A percentile compares a stretch with the other conserved stretches of the same genome.
These are phyloP conservation scores for Neurospora sp. DNA, from an alignment of 495 filamentous ascomycete species.

Conservation along the genomic window DNA sequence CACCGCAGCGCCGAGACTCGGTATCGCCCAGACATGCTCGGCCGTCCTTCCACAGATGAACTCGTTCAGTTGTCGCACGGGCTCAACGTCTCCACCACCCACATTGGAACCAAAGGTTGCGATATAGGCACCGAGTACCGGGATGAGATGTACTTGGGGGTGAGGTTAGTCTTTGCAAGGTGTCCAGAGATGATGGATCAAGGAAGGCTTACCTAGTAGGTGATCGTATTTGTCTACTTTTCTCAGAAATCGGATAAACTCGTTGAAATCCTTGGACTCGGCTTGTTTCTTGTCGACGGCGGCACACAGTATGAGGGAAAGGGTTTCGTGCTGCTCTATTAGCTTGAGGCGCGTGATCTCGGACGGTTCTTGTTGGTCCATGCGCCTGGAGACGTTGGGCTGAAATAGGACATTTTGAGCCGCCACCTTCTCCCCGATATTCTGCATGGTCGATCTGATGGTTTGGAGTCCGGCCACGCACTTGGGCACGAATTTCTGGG, in stretches of 20 bases:
- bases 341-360: slow-evolving; percentile 64
- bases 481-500: slow-evolving; percentile 47
- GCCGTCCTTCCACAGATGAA: slow-evolving; percentile 54
- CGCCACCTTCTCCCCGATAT: slow-evolving; percentile 59
- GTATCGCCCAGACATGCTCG: slow-evolving; percentile 54
- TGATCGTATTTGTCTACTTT: slow-evolving; percentile 63
- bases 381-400: slow-evolving; percentile 40
- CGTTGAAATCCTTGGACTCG: slow-evolving; percentile 57
- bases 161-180: neutral
- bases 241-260: slow-evolving; percentile 54
- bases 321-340: slow-evolving; percentile 74
- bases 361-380: slow-evolving; percentile 63
- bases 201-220: slow-evolving; percentile 24
- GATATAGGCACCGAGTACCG: slow-evolving; percentile 62
- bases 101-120: slow-evolving; percentile 66
- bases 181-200: neutral
- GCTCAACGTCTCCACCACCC: slow-evolving; percentile 41
- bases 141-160: slow-evolving; percentile 64
- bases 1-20: slow-evolving; percentile 65
- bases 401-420: slow-evolving; percentile 60
- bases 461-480: slow-evolving; percentile 64
- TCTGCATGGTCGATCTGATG: slow-evolving; percentile 61
- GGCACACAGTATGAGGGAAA: slow-evolving; percentile 65
- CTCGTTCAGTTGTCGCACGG: slow-evolving; percentile 60
- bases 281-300: slow-evolving; percentile 66